These are phyloP conservation scores for Funneliformis geosporum DNA, from an alignment of 192 early-diverging fungal species.

Conservation along the genomic window DNA sequence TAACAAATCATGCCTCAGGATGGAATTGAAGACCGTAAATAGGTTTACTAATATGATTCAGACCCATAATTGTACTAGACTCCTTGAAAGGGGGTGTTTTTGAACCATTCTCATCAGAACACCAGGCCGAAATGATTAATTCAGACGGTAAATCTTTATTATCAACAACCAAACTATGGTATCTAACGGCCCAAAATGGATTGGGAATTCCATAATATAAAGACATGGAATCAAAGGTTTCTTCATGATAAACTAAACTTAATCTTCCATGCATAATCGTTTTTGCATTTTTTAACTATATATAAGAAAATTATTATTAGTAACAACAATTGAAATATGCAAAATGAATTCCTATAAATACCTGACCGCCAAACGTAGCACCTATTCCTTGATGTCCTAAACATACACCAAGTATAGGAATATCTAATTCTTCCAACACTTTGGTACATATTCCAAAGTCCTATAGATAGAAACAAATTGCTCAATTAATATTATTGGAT, in stretches of 20 bases:
- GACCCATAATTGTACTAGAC: slow-evolving; percentile 70
- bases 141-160: slow-evolving; percentile 54
- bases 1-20: slow-evolving; percentile 65
- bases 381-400: slow-evolving; percentile 93
- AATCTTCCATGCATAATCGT: slow-evolving; percentile 85
- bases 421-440: slow-evolving; percentile 49
- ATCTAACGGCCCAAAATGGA: slow-evolving; percentile 79
- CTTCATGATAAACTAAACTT: slow-evolving; percentile 52
- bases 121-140: slow-evolving; percentile 68
- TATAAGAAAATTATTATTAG: slow-evolving; percentile 28
- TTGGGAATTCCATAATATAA: slow-evolving; percentile 65
- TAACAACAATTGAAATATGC: background rate
- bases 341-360: slow-evolving; percentile 22
- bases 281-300: slow-evolving; percentile 59
- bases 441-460: slow-evolving; percentile 79
- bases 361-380: slow-evolving; percentile 61
- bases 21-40: slow-evolving; percentile 95
- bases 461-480: slow-evolving; percentile 40
- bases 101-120: slow-evolving; percentile 42
- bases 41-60: slow-evolving; percentile 68
- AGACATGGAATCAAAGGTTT: slow-evolving; percentile 21
- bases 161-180: slow-evolving; percentile 86
- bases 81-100: slow-evolving; percentile 3
- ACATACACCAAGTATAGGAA: slow-evolving; percentile 90
- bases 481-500: background rate